Percentiles rank a stretch among this genome's conserved stretches.
These are phyloP conservation scores for Macadamia tetraphylla DNA, from an alignment of 164 flowering plant genomes.

Conservation along the genomic window DNA sequence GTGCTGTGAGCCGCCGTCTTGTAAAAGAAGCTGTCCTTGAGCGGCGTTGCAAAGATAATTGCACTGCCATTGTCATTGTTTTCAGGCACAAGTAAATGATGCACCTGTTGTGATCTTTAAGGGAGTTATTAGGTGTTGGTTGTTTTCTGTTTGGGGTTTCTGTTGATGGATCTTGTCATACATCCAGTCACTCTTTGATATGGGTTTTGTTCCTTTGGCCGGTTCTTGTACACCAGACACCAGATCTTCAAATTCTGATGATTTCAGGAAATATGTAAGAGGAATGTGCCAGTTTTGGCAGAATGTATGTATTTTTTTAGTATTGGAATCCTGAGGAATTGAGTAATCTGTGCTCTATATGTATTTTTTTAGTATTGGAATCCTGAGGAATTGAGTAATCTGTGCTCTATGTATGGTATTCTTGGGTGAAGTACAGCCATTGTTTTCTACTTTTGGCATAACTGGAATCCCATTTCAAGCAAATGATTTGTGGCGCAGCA, in stretches of 20 bases:
- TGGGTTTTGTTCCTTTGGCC: background rate
- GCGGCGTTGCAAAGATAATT: conserved; percentile 81
- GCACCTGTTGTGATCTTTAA: background rate
- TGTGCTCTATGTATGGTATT: background rate
- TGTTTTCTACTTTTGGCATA: background rate
- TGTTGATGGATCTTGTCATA: background rate
- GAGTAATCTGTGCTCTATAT: background rate
- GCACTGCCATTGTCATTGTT: conserved; percentile 74
- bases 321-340: background rate
- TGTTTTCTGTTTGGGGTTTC: background rate
- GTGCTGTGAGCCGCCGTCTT: conserved; percentile 62
- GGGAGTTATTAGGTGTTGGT: background rate
- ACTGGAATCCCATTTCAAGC: background rate
- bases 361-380: background rate
- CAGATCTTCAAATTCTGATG: background rate
- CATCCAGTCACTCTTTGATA: background rate
- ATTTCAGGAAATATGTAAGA: background rate
- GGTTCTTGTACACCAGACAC: too few relatives aligned
- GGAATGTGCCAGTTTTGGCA: background rate
- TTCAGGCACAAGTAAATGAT: conserved; percentile 42
- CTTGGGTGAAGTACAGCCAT: background rate
- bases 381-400: background rate
- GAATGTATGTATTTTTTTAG: background rate
- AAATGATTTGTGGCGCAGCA: background rate
- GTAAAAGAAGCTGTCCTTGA: conserved; percentile 88